phyloP scores from a whole-genome alignment of 352 stramenopile genomes.

The Globisporangium iwayamae region DNA sequence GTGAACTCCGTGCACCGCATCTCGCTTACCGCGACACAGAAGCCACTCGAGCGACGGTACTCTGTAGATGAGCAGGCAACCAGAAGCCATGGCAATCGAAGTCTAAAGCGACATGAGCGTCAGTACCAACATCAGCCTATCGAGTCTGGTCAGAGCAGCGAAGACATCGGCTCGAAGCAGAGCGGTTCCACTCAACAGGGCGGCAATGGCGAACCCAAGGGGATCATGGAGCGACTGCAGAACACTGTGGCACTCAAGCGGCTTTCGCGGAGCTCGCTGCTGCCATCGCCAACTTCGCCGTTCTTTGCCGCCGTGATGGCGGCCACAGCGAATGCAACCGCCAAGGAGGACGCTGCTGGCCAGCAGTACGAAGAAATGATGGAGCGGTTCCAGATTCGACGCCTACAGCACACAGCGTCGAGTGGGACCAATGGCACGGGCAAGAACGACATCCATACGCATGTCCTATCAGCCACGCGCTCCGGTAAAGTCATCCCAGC shows the following conservation, averaged over 20 bases:
- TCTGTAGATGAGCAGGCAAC: not conserved
- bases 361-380: constrained; percentile 49
- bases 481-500: not conserved
- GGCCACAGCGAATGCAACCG: not conserved
- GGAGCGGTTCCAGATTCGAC: constrained; percentile 45
- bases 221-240: not conserved
- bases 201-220: not conserved
- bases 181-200: no score
- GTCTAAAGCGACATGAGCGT: not conserved
- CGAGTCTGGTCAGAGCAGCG: not conserved
- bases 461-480: no score
- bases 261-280: constrained; percentile 6
- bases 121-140: not conserved
- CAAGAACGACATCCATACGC: not conserved
- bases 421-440: not conserved
- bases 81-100: not conserved
- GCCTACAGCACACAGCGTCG: constrained; percentile 13
- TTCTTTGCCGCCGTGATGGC: not conserved
- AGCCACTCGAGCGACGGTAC: constrained; percentile 3
- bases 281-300: not conserved
- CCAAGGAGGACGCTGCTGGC: not conserved
- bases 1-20: not conserved
- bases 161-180: not conserved
- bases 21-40: not conserved
- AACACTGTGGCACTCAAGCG: constrained; percentile 1